A percentile compares a stretch with the other conserved stretches of the same genome.
Conservation (phyloP, 441 rosid genomes). For the Heliophila coronopifolia region DNA sequence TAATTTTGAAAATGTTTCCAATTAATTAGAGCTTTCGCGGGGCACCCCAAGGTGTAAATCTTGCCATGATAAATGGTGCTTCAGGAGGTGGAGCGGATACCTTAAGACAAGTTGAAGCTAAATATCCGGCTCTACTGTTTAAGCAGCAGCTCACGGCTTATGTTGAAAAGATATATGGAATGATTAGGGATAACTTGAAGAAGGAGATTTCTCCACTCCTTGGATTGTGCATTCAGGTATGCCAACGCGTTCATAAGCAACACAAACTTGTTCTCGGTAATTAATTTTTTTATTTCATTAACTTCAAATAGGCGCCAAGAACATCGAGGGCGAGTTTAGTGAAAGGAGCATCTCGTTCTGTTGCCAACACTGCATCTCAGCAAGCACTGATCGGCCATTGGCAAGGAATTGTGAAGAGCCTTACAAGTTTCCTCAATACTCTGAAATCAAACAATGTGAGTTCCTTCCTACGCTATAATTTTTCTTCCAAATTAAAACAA, state of each 20-base stretch:
- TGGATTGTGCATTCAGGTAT: slow-evolving; percentile 97
- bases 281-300: background rate
- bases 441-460: slow-evolving; percentile 78
- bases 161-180: slow-evolving; percentile 96
- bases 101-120: slow-evolving; percentile 94
- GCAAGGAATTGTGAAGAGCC: slow-evolving; percentile 98
- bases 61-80: slow-evolving; percentile 64
- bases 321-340: slow-evolving; percentile 99
- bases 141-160: slow-evolving; percentile 99
- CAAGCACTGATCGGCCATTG: slow-evolving; percentile 95
- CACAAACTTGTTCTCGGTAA: background rate
- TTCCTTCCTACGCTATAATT: background rate
- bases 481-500: background rate
- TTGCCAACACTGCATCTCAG: slow-evolving; percentile 77
- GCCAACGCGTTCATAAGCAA: background rate
- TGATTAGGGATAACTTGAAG: slow-evolving; percentile 99
- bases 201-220: slow-evolving; percentile 98
- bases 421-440: slow-evolving; percentile 76
- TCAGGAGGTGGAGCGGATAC: slow-evolving; percentile 56
- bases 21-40: slow-evolving; percentile 88
- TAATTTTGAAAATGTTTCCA: slow-evolving; percentile 10
- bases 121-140: slow-evolving; percentile 97
- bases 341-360: slow-evolving; percentile 86
- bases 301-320: slow-evolving; percentile 75
- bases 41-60: slow-evolving; percentile 84